phyloP scores from a whole-genome alignment of 345 rosid genomes.

The Eucalyptus viminalis region DNA sequence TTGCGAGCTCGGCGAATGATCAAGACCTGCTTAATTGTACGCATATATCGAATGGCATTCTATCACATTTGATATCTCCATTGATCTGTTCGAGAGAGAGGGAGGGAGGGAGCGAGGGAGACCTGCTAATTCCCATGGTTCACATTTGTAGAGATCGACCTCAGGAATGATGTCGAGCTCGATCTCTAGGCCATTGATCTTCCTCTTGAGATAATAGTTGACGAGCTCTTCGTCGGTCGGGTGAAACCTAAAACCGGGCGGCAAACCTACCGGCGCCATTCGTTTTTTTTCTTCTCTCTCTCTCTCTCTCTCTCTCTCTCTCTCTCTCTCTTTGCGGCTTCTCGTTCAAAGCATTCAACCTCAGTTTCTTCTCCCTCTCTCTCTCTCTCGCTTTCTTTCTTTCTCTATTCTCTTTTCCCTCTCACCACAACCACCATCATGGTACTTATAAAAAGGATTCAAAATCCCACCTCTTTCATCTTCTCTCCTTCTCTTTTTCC shows the following conservation, averaged over 20 bases:
- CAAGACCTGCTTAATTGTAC: neutral
- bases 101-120: neutral
- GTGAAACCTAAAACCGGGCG: constrained; percentile 94
- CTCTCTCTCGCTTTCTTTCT: neutral
- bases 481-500: neutral
- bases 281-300: neutral
- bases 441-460: constrained; percentile 3
- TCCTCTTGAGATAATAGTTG: constrained; percentile 80
- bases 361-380: neutral
- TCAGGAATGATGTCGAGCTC: constrained; percentile 96
- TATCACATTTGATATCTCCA: neutral
- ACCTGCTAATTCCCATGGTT: constrained; percentile 97
- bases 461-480: neutral
- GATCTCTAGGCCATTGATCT: constrained; percentile 70
- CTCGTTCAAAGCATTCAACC: neutral
- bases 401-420: neutral
- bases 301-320: neutral
- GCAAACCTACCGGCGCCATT: constrained; percentile 55
- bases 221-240: constrained; percentile 97
- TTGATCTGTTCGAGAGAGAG: neutral
- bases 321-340: neutral
- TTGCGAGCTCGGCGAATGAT: neutral
- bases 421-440: neutral
- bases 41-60: neutral
- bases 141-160: constrained; percentile 97